Base-by-base conservation (phyloP, 371 early-diverging fungal species). In the Mucor piriformis region DNA sequence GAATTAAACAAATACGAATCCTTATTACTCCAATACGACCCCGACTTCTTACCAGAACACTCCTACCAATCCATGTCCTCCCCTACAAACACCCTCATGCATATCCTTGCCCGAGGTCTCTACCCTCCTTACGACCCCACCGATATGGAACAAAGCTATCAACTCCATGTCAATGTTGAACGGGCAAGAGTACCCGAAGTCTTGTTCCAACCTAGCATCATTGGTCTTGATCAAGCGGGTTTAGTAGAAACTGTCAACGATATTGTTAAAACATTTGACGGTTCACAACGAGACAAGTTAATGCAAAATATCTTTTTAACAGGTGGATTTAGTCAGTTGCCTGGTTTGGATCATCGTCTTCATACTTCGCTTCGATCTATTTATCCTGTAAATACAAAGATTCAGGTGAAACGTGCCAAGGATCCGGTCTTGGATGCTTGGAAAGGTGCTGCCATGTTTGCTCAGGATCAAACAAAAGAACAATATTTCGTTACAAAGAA, bases 191-290 rank as follows among this genome's bases (percentile, higher is more conserved):
- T 94, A 11, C 91, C 94, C 2, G 96, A 95, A 75, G 89, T 86
- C 0, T 64, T 95, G 3, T 95, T 95, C 68, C 92, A 94, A 35
- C 96, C 96, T 3, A 80, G 81, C 12, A 88, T 95, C 32, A 73
- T 90, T 47, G 96, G 96, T 6, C 70, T 94, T 10, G 95, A 95
- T 66, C 93, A 95, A 68, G 90, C 94, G 0, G 95, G 95, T 2
- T 61, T 95, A 16, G 70, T 88, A 0, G 95, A 95, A 68, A 86
- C 85, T 2, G 59, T 93, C 27, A 76, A 84, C 20, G 87, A 88
- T 57, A 75, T 93, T 4, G 67, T 93, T 6, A 81, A 75, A 34
- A 80, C 85, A 0, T 82, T 91, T 64, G 79, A 82, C 54, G 52
- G 64, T 8, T 67, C 59, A 50, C 73, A 75, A 46, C 74, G 77